Evolutionary conservation across 345 rosid genomes (phyloP).

Genomic region (Mercurialis annua): DNA sequence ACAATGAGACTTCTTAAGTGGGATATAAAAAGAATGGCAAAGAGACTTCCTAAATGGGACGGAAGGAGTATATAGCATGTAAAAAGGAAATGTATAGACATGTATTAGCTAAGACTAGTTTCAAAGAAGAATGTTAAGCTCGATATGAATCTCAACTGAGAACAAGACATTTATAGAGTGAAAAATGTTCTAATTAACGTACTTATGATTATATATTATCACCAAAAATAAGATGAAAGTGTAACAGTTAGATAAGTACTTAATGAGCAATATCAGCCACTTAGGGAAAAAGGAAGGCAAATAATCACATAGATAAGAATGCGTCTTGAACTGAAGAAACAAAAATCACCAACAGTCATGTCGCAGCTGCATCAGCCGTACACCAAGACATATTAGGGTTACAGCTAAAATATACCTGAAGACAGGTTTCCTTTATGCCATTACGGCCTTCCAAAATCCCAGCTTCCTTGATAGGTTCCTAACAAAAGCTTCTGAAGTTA

Average conservation of each 20-base stretch:
- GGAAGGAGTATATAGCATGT: background rate
- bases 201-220: background rate
- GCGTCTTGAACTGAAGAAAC: background rate
- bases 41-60: background rate
- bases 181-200: background rate
- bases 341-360: constrained; percentile 8
- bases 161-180: background rate
- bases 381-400: background rate
- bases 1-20: too few relatives aligned
- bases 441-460: constrained; percentile 99
- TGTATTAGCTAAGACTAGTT: background rate
- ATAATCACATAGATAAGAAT: background rate
- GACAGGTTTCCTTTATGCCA: constrained; percentile 98
- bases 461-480: constrained; percentile 99
- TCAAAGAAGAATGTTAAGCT: too few relatives aligned
- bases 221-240: background rate
- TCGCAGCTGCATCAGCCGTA: constrained; percentile 9
- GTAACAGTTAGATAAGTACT: background rate
- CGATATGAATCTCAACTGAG: background rate
- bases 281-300: background rate
- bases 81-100: background rate
- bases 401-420: constrained; percentile 59
- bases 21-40: too few relatives aligned
- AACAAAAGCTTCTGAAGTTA: constrained; percentile 21
- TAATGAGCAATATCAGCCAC: background rate